Conservation (phyloP, 164 flowering plant species). For the Magnolia officinalis region DNA sequence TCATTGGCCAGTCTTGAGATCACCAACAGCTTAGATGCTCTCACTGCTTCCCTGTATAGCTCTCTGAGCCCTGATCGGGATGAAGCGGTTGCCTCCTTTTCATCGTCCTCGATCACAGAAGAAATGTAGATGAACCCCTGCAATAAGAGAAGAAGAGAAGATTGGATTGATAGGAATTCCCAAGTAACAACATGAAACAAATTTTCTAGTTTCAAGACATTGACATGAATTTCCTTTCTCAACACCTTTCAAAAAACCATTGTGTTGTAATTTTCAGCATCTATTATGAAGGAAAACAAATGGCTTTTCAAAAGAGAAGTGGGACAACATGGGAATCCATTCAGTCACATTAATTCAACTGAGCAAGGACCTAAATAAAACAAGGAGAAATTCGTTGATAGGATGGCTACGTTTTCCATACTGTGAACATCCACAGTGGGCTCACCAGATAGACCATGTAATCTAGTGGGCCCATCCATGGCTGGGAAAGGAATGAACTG, state of each 20-base stretch:
- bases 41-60: slow-evolving; percentile 62
- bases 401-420: too few relatives aligned
- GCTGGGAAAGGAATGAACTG: not conserved
- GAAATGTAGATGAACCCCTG: slow-evolving; percentile 92
- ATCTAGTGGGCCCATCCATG: not conserved
- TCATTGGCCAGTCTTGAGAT: slow-evolving; percentile 75
- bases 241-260: not conserved
- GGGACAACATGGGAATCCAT: too few relatives aligned
- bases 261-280: not conserved
- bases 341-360: too few relatives aligned
- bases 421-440: too few relatives aligned
- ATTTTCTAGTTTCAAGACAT: not conserved
- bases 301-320: too few relatives aligned
- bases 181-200: not conserved
- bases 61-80: slow-evolving; percentile 65
- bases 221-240: not conserved
- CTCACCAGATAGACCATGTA: too few relatives aligned
- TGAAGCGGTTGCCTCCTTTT: slow-evolving; percentile 48
- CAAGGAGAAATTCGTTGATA: too few relatives aligned
- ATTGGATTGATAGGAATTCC: not conserved
- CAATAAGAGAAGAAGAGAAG: not conserved
- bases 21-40: slow-evolving; percentile 52
- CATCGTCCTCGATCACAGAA: slow-evolving; percentile 52
- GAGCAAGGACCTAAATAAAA: too few relatives aligned
- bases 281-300: too few relatives aligned